These are phyloP conservation scores for Physaria fendleri DNA, from an alignment of 345 rosid species.

Conservation along the genomic window DNA sequence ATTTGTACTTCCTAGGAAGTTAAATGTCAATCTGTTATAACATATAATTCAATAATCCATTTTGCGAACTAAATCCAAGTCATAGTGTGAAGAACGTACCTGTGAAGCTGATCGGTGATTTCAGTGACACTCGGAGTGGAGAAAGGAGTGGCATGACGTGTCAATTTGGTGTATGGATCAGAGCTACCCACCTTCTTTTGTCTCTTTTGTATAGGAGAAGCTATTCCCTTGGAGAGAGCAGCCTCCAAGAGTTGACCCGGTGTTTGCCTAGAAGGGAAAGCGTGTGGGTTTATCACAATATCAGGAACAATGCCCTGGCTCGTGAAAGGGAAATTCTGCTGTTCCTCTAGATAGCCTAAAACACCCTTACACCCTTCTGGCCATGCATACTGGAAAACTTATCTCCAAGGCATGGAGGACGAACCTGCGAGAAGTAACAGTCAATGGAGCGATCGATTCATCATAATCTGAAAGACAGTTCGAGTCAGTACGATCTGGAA, in stretches of 20 bases:
- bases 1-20: background rate
- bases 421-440: slow-evolving; percentile 43
- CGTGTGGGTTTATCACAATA: slow-evolving; percentile 80
- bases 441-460: background rate
- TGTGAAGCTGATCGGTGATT: slow-evolving; percentile 82
- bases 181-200: slow-evolving; percentile 20
- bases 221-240: slow-evolving; percentile 88
- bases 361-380: slow-evolving; percentile 99
- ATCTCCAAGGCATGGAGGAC: slow-evolving; percentile 85
- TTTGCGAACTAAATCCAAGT: background rate
- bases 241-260: slow-evolving; percentile 94
- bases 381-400: slow-evolving; percentile 99
- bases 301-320: slow-evolving; percentile 90
- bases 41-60: background rate
- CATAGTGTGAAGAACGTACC: slow-evolving; percentile 32
- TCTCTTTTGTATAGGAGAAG: slow-evolving; percentile 38
- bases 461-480: slow-evolving; percentile 2
- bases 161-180: slow-evolving; percentile 46
- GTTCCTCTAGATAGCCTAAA: slow-evolving; percentile 79
- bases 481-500: slow-evolving; percentile 5
- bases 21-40: background rate
- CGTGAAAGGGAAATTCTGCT: slow-evolving; percentile 88
- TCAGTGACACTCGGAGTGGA: slow-evolving; percentile 61
- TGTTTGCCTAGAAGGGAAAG: slow-evolving; percentile 91
- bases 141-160: slow-evolving; percentile 80